Conservation (phyloP, 1,284 basidiomycete species). For the Ustilago tritici region DNA sequence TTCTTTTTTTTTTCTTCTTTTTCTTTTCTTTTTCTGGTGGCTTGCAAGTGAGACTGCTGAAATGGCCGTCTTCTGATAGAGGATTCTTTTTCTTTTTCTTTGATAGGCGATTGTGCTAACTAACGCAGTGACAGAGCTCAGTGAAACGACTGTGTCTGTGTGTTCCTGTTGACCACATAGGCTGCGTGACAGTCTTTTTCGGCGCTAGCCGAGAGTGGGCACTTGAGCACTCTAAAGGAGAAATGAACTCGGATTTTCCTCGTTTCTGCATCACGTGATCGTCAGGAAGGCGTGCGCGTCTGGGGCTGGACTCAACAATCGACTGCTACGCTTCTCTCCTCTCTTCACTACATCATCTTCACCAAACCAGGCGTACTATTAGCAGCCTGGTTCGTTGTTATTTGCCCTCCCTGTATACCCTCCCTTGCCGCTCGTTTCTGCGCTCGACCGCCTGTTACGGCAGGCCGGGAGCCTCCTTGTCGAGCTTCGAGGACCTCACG, state of each 20-base stretch:
- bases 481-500: too few species aligned
- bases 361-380: too few species aligned
- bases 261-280: too few species aligned
- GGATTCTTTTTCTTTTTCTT: neutral
- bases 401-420: too few species aligned
- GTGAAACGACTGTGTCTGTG: neutral
- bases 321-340: too few species aligned
- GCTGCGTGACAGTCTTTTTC: neutral
- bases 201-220: neutral
- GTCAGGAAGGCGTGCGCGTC: too few species aligned
- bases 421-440: too few species aligned
- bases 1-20: conserved; percentile 22
- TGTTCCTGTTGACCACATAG: neutral
- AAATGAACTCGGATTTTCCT: neutral
- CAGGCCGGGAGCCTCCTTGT: too few species aligned
- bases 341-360: neutral
- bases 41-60: conserved; percentile 2
- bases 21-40: conserved; percentile 9
- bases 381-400: too few species aligned
- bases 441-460: too few species aligned
- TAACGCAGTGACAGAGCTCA: neutral
- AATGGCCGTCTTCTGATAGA: neutral
- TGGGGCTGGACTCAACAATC: too few species aligned
- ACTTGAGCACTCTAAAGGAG: neutral
- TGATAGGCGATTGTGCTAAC: neutral